A percentile compares a stretch with the other conserved stretches of the same genome.
Conservation (phyloP, 2,329 filamentous ascomycete species). For the Monosporascus sp. region DNA sequence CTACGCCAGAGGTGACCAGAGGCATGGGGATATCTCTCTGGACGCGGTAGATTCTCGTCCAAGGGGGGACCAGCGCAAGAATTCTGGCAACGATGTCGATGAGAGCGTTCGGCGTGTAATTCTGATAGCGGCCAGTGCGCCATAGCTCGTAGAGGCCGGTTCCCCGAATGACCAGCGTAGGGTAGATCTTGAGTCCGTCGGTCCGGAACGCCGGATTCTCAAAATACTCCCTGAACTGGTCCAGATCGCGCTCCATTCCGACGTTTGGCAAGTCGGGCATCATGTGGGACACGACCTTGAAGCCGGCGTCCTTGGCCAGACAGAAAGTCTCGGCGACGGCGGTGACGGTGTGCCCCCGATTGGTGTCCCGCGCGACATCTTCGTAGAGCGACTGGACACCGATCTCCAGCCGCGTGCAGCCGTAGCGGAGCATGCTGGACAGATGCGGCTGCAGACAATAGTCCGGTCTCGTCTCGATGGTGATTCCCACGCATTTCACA, state of each 20-base stretch:
- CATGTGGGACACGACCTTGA: slow-evolving; percentile 99
- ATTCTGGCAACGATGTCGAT: slow-evolving; percentile 97
- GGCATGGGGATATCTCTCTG: slow-evolving; percentile 99
- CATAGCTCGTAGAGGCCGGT: slow-evolving; percentile 96
- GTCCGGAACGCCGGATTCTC: slow-evolving; percentile 94
- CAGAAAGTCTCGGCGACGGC: slow-evolving; percentile 95
- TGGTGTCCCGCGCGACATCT: slow-evolving; percentile 96
- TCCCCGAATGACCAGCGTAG: slow-evolving; percentile 92
- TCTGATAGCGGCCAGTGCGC: slow-evolving; percentile 95
- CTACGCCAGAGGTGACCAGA: slow-evolving; percentile 94
- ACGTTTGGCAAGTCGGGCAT: slow-evolving; percentile 99
- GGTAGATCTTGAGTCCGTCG: slow-evolving; percentile 96
- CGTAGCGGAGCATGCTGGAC: slow-evolving; percentile 94
- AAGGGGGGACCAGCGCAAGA: slow-evolving; percentile 86
- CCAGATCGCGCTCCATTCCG: slow-evolving; percentile 94
- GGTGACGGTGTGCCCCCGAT: slow-evolving; percentile 91
- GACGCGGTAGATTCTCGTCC: slow-evolving; percentile 97
- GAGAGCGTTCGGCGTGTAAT: slow-evolving; percentile 95
- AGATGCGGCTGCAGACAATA: slow-evolving; percentile 96
- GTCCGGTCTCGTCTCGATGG: slow-evolving; percentile 94
- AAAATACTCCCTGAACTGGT: slow-evolving; percentile 97
- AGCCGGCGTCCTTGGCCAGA: slow-evolving; percentile 94
- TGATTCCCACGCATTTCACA: slow-evolving; percentile 96
- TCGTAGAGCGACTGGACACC: slow-evolving; percentile 97
- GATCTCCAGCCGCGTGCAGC: slow-evolving; percentile 89